Evolutionary conservation across 108 stramenopile genomes (phyloP), one percentile per base, ranked within the genome.

Genomic region (Fistulifera pelliculosa): DNA sequence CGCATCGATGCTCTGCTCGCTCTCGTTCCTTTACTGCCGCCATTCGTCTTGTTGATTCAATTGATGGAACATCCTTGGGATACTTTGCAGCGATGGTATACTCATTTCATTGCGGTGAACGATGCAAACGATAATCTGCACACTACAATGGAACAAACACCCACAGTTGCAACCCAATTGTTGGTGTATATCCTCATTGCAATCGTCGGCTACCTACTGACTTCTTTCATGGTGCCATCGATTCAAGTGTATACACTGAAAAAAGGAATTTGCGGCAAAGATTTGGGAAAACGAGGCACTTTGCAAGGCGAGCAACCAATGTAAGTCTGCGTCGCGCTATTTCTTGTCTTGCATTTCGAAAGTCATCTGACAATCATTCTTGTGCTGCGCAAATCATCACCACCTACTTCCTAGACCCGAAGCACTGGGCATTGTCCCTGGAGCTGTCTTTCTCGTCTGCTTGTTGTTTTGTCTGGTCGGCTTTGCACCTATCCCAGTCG

Each of bases 371-470:
- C n/a, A 35, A 35, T 35, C 31, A 8, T 35, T 35, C 8, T 35
- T 35, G 6, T 61, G 0, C 16, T 39, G 2, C n/a, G 12, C 24
- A 23, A 41, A 15, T 13, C 22, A 13, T 13, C 16, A n/a, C n/a
- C 6, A 38, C 41, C 14, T 19, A 26, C 35, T 57, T 38, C n/a
- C 25, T 66, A 87, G 81, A 21, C 96, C 98, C 0, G 98, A 99
- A 75, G 90, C 94, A 43, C 66, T 96, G 17, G 98, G 98, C 24
- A 86, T 99, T 41, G 93, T 90, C 26, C 73, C 94, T 4, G 96
- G 96, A 14, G 84, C 93, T 1, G 71, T 91, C 27, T 98, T 92
- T 60, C 54, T 97, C 35, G 77, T 94, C 10, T 91, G 90, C 59
- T 69, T 96, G 28, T 93, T 95, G 1, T 56, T 95, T 40, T 74